A percentile compares a stretch with the other conserved stretches of the same genome.
Conservation (phyloP, 208 protist species). For the Blechomonas ayalai region DNA sequence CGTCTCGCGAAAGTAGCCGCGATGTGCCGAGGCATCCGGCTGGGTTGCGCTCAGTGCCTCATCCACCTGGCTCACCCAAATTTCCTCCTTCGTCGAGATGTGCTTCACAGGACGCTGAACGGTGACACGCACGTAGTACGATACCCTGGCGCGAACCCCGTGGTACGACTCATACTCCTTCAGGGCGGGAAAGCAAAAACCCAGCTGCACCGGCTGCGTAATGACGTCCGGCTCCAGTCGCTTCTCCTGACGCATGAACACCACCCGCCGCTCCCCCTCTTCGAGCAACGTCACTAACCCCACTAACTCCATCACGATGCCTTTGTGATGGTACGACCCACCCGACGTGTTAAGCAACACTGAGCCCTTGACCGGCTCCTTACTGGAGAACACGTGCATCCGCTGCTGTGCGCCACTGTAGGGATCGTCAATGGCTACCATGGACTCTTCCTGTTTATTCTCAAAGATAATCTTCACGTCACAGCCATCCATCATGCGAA, state of each 20-base stretch:
- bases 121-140: constrained; percentile 57
- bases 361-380: constrained; percentile 44
- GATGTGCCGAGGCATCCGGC: constrained; percentile 44
- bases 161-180: constrained; percentile 84
- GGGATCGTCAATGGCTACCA: constrained; percentile 31
- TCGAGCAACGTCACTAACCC: constrained; percentile 28
- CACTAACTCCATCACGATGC: constrained; percentile 64
- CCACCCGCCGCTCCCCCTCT: constrained; percentile 17
- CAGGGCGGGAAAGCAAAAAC: constrained; percentile 65
- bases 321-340: constrained; percentile 49
- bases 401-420: constrained; percentile 9
- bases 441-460: constrained; percentile 20
- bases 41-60: constrained; percentile 27
- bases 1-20: constrained; percentile 69
- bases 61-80: constrained; percentile 73
- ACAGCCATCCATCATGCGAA: constrained; percentile 74
- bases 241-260: constrained; percentile 68
- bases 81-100: constrained; percentile 35
- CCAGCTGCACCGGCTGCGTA: constrained; percentile 21
- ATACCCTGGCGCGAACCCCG: constrained; percentile 55
- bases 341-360: constrained; percentile 51
- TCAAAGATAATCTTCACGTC: constrained; percentile 51
- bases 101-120: constrained; percentile 67
- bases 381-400: constrained; percentile 42
- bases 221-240: constrained; percentile 69